These are phyloP conservation scores for Aspergillus pseudoglaucus DNA, from an alignment of 2,329 filamentous ascomycete species.

Conservation along the genomic window DNA sequence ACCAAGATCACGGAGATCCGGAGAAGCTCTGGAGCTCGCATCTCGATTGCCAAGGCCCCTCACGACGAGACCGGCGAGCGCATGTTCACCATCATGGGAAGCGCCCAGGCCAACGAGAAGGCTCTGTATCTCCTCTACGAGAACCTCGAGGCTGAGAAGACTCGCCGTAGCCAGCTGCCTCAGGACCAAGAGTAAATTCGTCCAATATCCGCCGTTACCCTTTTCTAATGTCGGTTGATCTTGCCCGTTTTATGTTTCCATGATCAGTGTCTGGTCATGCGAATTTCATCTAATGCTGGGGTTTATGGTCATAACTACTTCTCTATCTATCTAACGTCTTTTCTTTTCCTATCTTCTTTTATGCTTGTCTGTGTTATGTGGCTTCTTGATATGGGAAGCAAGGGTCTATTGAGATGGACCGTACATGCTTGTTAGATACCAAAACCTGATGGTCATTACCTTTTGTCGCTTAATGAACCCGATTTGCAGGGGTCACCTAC, in stretches of 20 bases:
- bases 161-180: constrained; percentile 80
- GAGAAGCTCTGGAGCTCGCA: constrained; percentile 90
- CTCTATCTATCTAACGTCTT: constrained; percentile 11
- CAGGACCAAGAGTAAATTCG: constrained; percentile 41
- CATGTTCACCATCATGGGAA: constrained; percentile 99
- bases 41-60: constrained; percentile 94
- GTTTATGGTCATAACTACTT: constrained; percentile 6
- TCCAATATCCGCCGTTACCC: not conserved
- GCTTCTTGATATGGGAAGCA: constrained; percentile 19
- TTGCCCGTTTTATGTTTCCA: not conserved
- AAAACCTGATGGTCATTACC: constrained; percentile 12
- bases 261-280: not conserved
- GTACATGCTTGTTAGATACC: constrained; percentile 19
- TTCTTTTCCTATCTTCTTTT: constrained; percentile 9
- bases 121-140: constrained; percentile 95
- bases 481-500: constrained; percentile 7
- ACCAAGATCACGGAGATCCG: constrained; percentile 99
- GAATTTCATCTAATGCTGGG: not conserved
- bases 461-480: constrained; percentile 13
- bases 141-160: constrained; percentile 98
- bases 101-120: constrained; percentile 86
- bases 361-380: constrained; percentile 9
- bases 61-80: constrained; percentile 97
- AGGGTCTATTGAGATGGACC: constrained; percentile 20
- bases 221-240: not conserved